Conservation (phyloP, 2,329 filamentous ascomycete genomes). For the Microcyclosporella mali region DNA sequence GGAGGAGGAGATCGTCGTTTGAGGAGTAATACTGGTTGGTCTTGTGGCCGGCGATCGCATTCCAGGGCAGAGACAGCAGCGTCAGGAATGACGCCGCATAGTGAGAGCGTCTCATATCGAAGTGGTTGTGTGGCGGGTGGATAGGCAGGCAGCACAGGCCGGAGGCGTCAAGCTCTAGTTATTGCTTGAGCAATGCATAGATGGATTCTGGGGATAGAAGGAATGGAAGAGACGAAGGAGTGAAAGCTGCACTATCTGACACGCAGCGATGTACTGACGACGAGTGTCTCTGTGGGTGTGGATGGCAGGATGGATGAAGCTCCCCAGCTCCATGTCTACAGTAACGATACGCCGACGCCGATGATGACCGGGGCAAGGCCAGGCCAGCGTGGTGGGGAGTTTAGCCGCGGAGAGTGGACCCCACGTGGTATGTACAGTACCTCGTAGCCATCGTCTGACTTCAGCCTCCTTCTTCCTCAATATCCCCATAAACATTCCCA, state of each 20-base stretch:
- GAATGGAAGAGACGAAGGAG: neutral
- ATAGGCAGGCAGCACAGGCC: slow-evolving; percentile 3
- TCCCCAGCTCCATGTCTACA: no score
- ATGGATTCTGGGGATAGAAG: neutral
- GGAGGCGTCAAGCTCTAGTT: no score
- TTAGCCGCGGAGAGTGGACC: no score
- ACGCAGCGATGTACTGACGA: neutral
- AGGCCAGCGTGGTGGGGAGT: no score
- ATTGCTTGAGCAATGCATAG: slow-evolving; percentile 1
- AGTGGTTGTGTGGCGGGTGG: slow-evolving; percentile 1
- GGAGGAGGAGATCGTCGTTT: slow-evolving; percentile 24
- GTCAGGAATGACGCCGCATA: slow-evolving; percentile 18
- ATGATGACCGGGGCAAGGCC: no score
- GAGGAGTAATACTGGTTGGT: slow-evolving; percentile 25
- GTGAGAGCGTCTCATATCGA: slow-evolving; percentile 24
- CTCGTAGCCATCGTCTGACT: no score
- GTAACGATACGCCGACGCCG: no score
- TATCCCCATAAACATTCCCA: no score
- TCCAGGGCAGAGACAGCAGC: slow-evolving; percentile 19
- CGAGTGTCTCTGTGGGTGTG: neutral
- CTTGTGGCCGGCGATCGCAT: slow-evolving; percentile 14
- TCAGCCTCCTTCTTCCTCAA: no score
- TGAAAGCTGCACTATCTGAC: neutral
- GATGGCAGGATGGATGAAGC: no score
- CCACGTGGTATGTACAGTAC: no score